Evolutionary conservation across 2,329 filamentous ascomycete genomes (phyloP), one percentile per base, ranked within the genome.

Genomic region (Penicillium sp.): DNA sequence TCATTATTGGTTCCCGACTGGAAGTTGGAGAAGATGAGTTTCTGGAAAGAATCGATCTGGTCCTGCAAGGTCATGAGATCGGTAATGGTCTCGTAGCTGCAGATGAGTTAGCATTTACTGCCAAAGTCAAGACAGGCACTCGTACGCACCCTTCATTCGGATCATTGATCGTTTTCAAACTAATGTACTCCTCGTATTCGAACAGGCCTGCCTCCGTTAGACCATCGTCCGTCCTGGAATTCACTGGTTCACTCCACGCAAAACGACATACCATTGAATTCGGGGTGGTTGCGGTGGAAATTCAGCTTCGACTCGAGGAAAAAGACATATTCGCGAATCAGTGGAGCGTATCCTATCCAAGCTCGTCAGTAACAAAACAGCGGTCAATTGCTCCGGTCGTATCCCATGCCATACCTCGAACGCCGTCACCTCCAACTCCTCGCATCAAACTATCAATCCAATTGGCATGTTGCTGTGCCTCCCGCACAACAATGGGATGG

Each of bases 171-270:
- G 92, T 91, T 80, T 96, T 98, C 73, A 99, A 82, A 72, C 92
- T 96, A 74, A 98, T 93, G 75, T 99, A 99, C 74, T 99, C 95
- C 79, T 98, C 93, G 72, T 99, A 99, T 74, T 99, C 95, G 70
- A 99, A 99, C 1, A 93, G 92, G 58, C 84, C 82, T 85, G 58
- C 21, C 22, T 22, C n/a, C 37, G 50, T 69, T 57, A 64, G 57
- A 46, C 48, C 21, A 48, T 26, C 22, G 24, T 45, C 29, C 29
- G 21, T 47, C 37, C 29, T n/a, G 27, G 21, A 13, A 37, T 22
- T 13, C 24, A 22, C 14, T 35, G n/a, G 29, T 22, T 13, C 27
- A 22, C 14, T 39, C 33, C 35, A 21, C 29, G 22, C 9, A 10
- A 46, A 24, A 19, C 31, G 27, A 62, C 75, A 60, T 74, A 80